Evolutionary conservation across 768 basidiomycete genomes (phyloP).

Genomic region (Peribolospora baueri): DNA sequence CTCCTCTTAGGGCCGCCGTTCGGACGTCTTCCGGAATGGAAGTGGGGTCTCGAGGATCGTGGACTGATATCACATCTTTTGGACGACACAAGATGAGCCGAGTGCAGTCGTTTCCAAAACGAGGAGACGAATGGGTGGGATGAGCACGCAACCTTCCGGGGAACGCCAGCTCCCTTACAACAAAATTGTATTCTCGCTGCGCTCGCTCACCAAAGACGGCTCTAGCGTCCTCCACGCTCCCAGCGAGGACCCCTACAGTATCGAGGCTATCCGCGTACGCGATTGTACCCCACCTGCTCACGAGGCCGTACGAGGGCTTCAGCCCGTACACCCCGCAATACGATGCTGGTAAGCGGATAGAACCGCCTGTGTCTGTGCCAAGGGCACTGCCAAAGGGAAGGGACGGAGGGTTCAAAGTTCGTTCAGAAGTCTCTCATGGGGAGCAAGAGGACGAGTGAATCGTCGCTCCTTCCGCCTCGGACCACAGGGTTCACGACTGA

Average conservation of each 20-base stretch:
- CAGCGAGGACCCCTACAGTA: slow-evolving; percentile 63
- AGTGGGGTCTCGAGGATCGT: no score
- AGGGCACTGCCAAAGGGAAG: slow-evolving; percentile 35
- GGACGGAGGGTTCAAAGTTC: no score
- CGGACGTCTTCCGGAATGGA: neutral
- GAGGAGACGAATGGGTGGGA: neutral
- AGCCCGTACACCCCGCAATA: slow-evolving; percentile 80
- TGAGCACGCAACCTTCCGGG: no score
- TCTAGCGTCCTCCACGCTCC: slow-evolving; percentile 27
- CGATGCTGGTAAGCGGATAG: slow-evolving; percentile 70
- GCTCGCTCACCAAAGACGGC: slow-evolving; percentile 37
- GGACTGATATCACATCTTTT: no score
- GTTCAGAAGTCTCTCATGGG: neutral
- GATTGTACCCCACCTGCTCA: slow-evolving; percentile 79
- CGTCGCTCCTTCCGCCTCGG: no score
- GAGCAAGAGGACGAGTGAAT: neutral
- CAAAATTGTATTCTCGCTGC: no score
- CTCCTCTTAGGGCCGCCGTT: neutral
- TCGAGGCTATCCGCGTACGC: slow-evolving; percentile 88
- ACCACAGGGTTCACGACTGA: no score
- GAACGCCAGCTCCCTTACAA: no score
- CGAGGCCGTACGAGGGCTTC: slow-evolving; percentile 81
- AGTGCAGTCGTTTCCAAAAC: no score
- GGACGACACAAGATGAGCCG: no score
- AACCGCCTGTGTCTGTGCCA: slow-evolving; percentile 88